phyloP scores from a whole-genome alignment of 345 rosid species.

The Pugionium dolabratum region DNA sequence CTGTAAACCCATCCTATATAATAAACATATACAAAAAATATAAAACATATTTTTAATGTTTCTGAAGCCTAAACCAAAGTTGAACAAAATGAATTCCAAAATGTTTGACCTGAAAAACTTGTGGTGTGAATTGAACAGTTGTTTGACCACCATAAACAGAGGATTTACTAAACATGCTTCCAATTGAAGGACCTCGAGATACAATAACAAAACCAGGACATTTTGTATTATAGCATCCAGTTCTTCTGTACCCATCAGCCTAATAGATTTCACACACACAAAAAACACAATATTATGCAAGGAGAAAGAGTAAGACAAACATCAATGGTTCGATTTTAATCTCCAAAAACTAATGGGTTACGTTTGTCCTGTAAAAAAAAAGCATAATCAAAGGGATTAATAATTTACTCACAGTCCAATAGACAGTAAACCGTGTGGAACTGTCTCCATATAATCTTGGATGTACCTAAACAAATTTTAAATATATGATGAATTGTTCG shows the following conservation, averaged over 20 bases:
- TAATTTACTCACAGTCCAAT: constrained; percentile 33
- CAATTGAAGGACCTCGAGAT: neutral
- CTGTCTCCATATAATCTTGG: constrained; percentile 28
- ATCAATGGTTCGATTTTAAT: neutral
- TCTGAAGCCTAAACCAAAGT: neutral
- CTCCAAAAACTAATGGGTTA: neutral
- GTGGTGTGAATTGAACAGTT: neutral
- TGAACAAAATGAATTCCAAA: no score
- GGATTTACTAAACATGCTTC: neutral
- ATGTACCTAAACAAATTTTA: constrained; percentile 17
- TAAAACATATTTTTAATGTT: neutral
- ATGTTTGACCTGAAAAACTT: constrained; percentile 7
- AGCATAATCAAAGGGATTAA: neutral
- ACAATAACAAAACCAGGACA: constrained; percentile 31
- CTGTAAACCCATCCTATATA: neutral
- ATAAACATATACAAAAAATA: neutral
- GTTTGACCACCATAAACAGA: constrained; percentile 23
- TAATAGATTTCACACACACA: neutral
- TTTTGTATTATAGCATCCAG: constrained; percentile 21
- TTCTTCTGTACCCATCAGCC: constrained; percentile 13
- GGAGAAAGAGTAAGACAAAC: neutral
- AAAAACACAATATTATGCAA: neutral
- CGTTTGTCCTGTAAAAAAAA: neutral
- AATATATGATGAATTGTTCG: no score
- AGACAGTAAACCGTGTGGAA: constrained; percentile 26